phyloP scores from a whole-genome alignment of 352 stramenopile genomes.

The Aphanomyces stellatus region DNA sequence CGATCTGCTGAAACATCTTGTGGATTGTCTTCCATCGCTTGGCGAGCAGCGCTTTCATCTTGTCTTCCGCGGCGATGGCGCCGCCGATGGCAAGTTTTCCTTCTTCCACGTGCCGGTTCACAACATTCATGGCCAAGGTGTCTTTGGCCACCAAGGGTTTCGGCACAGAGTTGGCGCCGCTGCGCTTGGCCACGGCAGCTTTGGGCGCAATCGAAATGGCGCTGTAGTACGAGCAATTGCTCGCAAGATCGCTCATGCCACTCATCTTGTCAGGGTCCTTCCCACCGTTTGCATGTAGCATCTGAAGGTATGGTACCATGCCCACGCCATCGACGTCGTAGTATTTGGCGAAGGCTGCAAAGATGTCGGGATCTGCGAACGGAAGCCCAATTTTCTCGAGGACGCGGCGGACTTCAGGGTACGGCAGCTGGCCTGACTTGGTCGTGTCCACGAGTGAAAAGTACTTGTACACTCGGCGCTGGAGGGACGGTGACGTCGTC shows the following conservation, averaged over 20 bases:
- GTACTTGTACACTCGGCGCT: constrained; percentile 52
- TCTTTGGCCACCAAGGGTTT: constrained; percentile 2
- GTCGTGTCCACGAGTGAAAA: constrained; percentile 48
- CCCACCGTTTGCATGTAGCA: constrained; percentile 51
- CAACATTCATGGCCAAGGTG: not conserved
- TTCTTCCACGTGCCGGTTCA: constrained; percentile 19
- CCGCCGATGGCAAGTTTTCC: constrained; percentile 24
- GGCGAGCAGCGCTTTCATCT: constrained; percentile 50
- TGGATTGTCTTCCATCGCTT: constrained; percentile 49
- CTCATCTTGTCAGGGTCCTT: constrained; percentile 56
- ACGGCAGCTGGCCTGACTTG: constrained; percentile 41
- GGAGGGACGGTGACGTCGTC: constrained; percentile 31
- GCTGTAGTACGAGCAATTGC: constrained; percentile 73
- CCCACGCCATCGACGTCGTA: constrained; percentile 34
- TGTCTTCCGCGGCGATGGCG: constrained; percentile 42
- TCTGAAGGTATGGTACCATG: constrained; percentile 51
- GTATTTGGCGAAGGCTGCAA: constrained; percentile 45
- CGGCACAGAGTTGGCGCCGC: not conserved
- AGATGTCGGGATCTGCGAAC: constrained; percentile 39
- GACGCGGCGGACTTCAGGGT: constrained; percentile 47
- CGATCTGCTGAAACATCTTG: constrained; percentile 49
- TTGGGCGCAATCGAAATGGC: constrained; percentile 48
- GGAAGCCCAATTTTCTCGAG: constrained; percentile 46
- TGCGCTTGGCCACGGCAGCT: constrained; percentile 18
- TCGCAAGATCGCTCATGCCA: constrained; percentile 55